Base-by-base conservation (phyloP, 495 filamentous ascomycete genomes). In the Apiosordaria backusii region DNA sequence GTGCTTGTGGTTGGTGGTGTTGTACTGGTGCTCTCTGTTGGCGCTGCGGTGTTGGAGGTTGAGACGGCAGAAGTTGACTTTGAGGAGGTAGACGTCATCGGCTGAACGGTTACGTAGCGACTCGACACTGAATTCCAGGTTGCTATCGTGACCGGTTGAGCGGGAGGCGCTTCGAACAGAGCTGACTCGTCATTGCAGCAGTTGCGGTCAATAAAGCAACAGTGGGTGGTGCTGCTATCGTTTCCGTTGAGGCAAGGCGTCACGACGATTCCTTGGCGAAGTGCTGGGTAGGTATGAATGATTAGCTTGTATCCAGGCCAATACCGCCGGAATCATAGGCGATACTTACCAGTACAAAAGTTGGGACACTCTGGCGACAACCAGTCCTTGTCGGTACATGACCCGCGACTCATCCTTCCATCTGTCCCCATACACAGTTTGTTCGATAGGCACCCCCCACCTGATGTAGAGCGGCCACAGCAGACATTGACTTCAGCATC, bases 401-500 rank as follows among this genome's bases (percentile, higher is more conserved):
- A 25, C 6, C 63, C 63, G 3, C 63, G 53, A 9, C 24, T 54
- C 21, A 59, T 50, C 2, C 16, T 50, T 4, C 21, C 26, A 1
- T 13, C 21, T 21, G 52, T 22, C 21, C 24, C 16, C 15, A 25
- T 2, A 57, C 63, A 64, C 0, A 64, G 54, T 2, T 50, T 59
- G 54, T 64, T 64, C 3, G 53, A 21, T 9, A 64, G 55, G 26
- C 63, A 58, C 10, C 54, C 54, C 6, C 50, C 15, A 18, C 54
- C 63, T 10, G 3, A 21, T 19, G 10, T 16, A 7, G 1, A 25
- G 21, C 25, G 24, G 5, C 52, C 29, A 19, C 63, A 64, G 19
- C 63, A 58, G 6, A 23, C 29, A 24, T 27, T 64, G 54, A 22
- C 9, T 24, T 64, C 63, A 21, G 63, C 63, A 13, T 64, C 54